A percentile compares a stretch with the other conserved stretches of the same genome.
Evolutionary conservation across 2,329 filamentous ascomycete genomes (phyloP).

Genomic region (Fusarium sarcochroum): DNA sequence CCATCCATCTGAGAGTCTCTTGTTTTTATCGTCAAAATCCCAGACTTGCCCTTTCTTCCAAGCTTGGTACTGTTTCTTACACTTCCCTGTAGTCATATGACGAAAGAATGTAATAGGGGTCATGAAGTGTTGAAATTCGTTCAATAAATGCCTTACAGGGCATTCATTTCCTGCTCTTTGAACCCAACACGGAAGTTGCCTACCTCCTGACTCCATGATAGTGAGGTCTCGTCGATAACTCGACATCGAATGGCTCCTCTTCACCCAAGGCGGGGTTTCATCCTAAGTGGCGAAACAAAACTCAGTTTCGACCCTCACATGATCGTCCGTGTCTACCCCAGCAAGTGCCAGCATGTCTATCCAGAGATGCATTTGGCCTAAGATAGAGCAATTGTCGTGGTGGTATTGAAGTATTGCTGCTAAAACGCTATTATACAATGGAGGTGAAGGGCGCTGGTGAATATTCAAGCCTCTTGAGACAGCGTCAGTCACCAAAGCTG

Average conservation of each 20-base stretch:
- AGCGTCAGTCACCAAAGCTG: neutral
- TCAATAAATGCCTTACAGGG: neutral
- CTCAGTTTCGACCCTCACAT: neutral
- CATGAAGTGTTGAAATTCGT: constrained; percentile 1
- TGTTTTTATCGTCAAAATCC: neutral
- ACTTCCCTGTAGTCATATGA: neutral
- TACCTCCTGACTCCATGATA: neutral
- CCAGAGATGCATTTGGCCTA: neutral
- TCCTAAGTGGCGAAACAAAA: neutral
- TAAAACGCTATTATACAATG: neutral
- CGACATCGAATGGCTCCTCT: neutral
- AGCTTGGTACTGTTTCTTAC: neutral
- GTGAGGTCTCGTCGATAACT: neutral
- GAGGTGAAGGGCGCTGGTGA: neutral
- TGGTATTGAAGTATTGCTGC: neutral
- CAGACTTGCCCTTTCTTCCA: neutral
- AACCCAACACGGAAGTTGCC: neutral
- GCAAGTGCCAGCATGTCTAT: neutral
- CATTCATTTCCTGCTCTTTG: neutral
- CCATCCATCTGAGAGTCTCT: neutral
- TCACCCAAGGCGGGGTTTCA: neutral
- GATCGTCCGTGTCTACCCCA: neutral
- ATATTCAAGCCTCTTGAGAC: neutral
- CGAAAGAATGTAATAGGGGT: neutral
- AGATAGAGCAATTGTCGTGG: neutral